These are phyloP conservation scores for Aspergillus olivimuriae DNA, from an alignment of 495 filamentous ascomycete genomes.

Conservation along the genomic window DNA sequence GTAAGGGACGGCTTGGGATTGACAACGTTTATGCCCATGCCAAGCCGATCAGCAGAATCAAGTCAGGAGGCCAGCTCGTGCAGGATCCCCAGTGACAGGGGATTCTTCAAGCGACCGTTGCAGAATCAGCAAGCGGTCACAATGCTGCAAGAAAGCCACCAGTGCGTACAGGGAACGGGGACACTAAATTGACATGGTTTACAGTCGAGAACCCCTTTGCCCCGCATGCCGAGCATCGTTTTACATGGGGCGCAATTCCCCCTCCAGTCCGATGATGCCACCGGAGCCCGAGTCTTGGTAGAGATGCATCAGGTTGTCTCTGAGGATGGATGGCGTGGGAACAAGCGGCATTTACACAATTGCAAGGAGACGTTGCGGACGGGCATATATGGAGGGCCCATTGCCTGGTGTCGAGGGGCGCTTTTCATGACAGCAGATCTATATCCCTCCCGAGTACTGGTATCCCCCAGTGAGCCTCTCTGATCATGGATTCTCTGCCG, in stretches of 20 bases:
- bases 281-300: not conserved
- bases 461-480: not conserved
- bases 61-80: too few species aligned
- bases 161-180: not conserved
- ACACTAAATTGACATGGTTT: not conserved
- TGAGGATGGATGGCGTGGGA: not conserved
- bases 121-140: not conserved
- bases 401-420: not conserved
- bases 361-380: not conserved
- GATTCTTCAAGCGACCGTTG: not conserved
- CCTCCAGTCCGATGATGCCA: not conserved
- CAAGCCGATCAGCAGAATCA: not conserved
- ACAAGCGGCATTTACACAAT: not conserved
- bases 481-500: not conserved
- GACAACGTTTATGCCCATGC: not conserved
- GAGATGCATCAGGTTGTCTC: not conserved
- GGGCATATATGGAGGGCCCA: not conserved
- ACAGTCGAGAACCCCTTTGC: not conserved
- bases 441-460: not conserved
- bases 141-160: not conserved
- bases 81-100: not conserved
- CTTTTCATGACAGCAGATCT: not conserved
- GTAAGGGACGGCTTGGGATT: not conserved
- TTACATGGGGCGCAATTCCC: not conserved
- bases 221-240: constrained; percentile 1